phyloP scores from a whole-genome alignment of 352 stramenopile species.

The Aphanomyces stellatus region DNA sequence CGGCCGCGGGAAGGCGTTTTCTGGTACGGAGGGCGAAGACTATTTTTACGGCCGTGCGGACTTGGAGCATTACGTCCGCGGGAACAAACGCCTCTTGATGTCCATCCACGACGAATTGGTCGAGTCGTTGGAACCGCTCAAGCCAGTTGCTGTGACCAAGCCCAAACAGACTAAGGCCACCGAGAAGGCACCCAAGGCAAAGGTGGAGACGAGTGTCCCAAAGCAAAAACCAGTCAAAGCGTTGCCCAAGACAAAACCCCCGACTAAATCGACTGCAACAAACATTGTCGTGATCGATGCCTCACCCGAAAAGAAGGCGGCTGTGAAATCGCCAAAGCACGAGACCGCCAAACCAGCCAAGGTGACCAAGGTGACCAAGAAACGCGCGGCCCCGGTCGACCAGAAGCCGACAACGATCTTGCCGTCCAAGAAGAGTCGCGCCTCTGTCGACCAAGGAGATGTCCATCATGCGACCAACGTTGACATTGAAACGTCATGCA shows the following conservation, averaged over 20 bases:
- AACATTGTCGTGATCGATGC: too few relatives aligned
- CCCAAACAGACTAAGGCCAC: neutral
- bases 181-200: neutral
- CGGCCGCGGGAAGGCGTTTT: neutral
- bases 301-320: too few relatives aligned
- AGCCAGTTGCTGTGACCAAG: neutral
- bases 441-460: neutral
- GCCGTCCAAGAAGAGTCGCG: neutral
- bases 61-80: neutral
- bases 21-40: neutral
- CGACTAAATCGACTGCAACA: too few relatives aligned
- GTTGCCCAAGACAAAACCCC: too few relatives aligned
- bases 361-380: neutral
- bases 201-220: neutral
- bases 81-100: neutral
- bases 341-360: neutral
- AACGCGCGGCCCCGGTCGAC: neutral
- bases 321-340: neutral
- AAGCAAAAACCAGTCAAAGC: too few relatives aligned
- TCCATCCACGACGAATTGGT: neutral
- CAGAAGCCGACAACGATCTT: neutral
- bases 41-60: conserved; percentile 1
- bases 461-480: too few relatives aligned
- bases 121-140: neutral
- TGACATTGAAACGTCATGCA: too few relatives aligned